Base-by-base conservation (phyloP, 2,329 filamentous ascomycete genomes). In the Leptographium lundbergii region DNA sequence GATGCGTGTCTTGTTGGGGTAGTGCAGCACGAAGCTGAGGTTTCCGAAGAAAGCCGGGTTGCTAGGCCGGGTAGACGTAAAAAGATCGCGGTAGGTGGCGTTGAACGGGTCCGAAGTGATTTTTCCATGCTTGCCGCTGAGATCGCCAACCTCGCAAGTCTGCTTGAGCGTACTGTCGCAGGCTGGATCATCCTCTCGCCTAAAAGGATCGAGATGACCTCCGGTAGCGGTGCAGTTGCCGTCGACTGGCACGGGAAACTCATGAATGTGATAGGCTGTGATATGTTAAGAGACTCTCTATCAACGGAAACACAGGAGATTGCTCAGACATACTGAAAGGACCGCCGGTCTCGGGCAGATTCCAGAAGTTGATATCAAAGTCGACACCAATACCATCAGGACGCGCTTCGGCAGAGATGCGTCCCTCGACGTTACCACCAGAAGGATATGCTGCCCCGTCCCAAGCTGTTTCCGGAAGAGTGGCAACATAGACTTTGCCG, bases 141-240 rank as follows among this genome's bases (percentile, higher is more conserved):
- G 75, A 69, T 92, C 88, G 63, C 89, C 88, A 13, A 88, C 81
- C 72, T 92, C 82, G 74, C 88, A 94, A 11, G 81, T 84, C 62
- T 80, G 71, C 9, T 85, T 85, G 7, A 73, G 67, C 11, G 68
- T 65, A 13, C 72, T 45, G 66, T 89, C 76, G 72, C 88, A 92
- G 6, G 78, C 66, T 5, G 83, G 75, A 1, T 71, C 71, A 67
- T 89, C 82, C 63, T 82, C 82, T 56, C 86, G 84, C 56, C 76
- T 68, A 69, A 78, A 88, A 22, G 88, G 88, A 67, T 91, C 87
- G 14, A 90, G 78, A 67, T 92, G 88, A 2, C 75, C 81, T 4
- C 81, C 74, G 1, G 88, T 85, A 5, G 71, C 70, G 56, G 81
- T 86, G 76, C 88, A 92, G 77, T 90, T 89, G 63, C 87, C 88